A percentile compares a stretch with the other conserved stretches of the same genome.
phyloP scores from a whole-genome alignment of 2,329 filamentous ascomycete species.

The Calonectria montana region DNA sequence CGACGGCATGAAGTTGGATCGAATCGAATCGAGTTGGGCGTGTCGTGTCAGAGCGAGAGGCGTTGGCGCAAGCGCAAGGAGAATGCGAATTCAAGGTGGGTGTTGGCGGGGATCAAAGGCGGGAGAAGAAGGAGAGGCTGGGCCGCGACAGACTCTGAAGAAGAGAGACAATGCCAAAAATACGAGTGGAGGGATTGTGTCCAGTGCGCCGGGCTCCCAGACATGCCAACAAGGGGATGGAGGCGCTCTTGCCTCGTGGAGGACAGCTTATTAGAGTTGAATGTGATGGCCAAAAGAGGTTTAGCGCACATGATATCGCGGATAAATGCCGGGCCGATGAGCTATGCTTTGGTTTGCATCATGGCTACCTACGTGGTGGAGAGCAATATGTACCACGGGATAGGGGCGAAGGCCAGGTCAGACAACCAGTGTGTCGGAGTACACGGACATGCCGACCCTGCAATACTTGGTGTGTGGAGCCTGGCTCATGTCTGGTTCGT shows the following conservation, averaged over 20 bases:
- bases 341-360: neutral
- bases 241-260: slow-evolving; percentile 24
- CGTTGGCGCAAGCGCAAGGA: slow-evolving; percentile 18
- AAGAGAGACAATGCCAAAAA: slow-evolving; percentile 37
- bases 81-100: neutral
- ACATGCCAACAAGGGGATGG: slow-evolving; percentile 39
- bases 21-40: slow-evolving; percentile 9
- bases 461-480: neutral
- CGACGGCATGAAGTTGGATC: slow-evolving; percentile 39
- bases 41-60: slow-evolving; percentile 13
- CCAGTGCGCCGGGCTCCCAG: slow-evolving; percentile 32
- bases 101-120: neutral
- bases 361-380: neutral
- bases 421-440: slow-evolving; percentile 3
- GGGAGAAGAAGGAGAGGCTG: slow-evolving; percentile 20
- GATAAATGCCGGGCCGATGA: slow-evolving; percentile 27
- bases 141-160: slow-evolving; percentile 26
- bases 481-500: neutral
- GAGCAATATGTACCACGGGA: neutral
- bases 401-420: slow-evolving; percentile 2
- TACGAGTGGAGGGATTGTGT: slow-evolving; percentile 38
- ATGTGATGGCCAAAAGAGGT: slow-evolving; percentile 30
- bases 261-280: slow-evolving; percentile 42
- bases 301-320: slow-evolving; percentile 26
- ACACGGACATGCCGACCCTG: neutral